phyloP scores from a whole-genome alignment of 805 yeast genomes.

The Blastobotrys chiropterorum region DNA sequence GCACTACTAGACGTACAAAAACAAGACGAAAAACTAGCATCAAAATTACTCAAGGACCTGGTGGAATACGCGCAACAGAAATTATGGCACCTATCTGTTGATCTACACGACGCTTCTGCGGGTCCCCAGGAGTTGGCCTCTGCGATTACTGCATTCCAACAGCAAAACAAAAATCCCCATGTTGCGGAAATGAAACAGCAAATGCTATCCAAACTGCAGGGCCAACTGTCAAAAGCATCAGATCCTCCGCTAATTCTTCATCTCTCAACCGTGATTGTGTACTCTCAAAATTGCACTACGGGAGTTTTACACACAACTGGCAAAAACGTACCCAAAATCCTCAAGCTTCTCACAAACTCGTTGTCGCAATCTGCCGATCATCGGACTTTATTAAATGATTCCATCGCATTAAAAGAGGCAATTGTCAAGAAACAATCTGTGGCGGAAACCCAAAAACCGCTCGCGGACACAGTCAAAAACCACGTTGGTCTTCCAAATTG shows the following conservation, averaged over 20 bases:
- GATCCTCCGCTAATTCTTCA: slow-evolving; percentile 26
- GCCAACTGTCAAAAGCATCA: slow-evolving; percentile 15
- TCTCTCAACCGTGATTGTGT: slow-evolving; percentile 21
- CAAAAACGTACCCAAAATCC: slow-evolving; percentile 26
- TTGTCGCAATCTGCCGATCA: background rate
- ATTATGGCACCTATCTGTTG: background rate
- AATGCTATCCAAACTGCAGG: slow-evolving; percentile 5
- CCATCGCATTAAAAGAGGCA: background rate
- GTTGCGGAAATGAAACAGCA: background rate
- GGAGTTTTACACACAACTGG: slow-evolving; percentile 25
- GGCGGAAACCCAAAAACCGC: background rate
- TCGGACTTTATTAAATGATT: background rate
- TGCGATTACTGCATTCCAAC: background rate
- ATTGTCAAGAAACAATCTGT: background rate
- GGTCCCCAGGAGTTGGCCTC: background rate
- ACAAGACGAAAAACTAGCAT: slow-evolving; percentile 5
- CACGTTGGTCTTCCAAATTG: background rate
- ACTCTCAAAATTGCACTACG: slow-evolving; percentile 13
- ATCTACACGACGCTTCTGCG: background rate
- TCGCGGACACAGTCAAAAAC: background rate
- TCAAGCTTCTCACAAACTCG: slow-evolving; percentile 17
- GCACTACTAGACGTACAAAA: slow-evolving; percentile 15
- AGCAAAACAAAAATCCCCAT: background rate
- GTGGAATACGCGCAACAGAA: slow-evolving; percentile 15
- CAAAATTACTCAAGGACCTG: slow-evolving; percentile 20